Conservation (phyloP, 495 filamentous ascomycete genomes). For the Hapsidospora chrysogenum region DNA sequence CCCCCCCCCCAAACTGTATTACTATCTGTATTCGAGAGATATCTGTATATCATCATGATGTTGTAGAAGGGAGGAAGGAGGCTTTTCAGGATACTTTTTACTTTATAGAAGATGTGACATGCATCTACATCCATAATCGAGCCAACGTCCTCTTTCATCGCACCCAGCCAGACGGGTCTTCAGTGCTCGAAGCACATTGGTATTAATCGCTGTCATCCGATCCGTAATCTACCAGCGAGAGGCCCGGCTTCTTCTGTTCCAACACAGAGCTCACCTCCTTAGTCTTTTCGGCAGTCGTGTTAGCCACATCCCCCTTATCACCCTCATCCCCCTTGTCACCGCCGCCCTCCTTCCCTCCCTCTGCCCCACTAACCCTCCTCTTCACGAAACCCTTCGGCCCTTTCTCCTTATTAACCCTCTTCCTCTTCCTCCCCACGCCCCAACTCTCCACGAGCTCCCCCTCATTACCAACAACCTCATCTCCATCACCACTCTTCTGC, state of each 20-base stretch:
- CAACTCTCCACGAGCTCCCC: conserved; percentile 6
- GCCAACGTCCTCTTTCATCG: too few species aligned
- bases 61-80: neutral
- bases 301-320: neutral
- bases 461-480: conserved; percentile 9
- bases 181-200: too few species aligned
- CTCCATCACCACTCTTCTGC: conserved; percentile 32
- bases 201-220: conserved; percentile 14
- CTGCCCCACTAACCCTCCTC: conserved; percentile 5
- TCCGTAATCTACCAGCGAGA: conserved; percentile 15
- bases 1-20: neutral
- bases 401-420: conserved; percentile 23
- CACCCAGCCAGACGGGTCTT: too few species aligned
- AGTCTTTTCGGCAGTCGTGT: neutral
- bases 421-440: conserved; percentile 4
- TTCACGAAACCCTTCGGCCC: conserved; percentile 9
- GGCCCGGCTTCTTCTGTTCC: conserved; percentile 5
- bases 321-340: conserved; percentile 20
- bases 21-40: neutral
- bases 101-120: too few species aligned
- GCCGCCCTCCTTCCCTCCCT: conserved; percentile 1
- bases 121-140: too few species aligned
- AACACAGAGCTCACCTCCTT: neutral
- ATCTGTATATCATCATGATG: neutral
- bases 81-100: neutral